Base-by-base conservation (phyloP, 176 grass and related monocot species). In the Hyparrhenia diplandra region DNA sequence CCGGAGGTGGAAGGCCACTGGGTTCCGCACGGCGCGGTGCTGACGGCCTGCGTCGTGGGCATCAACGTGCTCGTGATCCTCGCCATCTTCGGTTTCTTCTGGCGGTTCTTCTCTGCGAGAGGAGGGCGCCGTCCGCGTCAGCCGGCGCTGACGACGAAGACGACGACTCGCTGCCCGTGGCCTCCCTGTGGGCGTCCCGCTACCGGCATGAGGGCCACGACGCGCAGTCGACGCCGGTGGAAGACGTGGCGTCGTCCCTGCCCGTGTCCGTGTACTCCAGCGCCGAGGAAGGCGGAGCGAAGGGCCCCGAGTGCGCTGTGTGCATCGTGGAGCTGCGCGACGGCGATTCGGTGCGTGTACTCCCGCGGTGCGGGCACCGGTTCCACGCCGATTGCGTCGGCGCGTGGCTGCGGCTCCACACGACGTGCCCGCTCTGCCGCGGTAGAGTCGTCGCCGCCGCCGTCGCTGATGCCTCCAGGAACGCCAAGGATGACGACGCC, bases 391-490 rank as follows among this genome's bases (percentile, higher is more conserved):
- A 79, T n/a, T 94, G 92, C 54, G 57, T 94, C 5, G 92, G 67
- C 73, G 69, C 28, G 11, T 94, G 84, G 92, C 80, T 92, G 17
- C 80, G 54, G 5, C 83, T 75, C 13, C 89, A 92, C 67, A 24
- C 87, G 54, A 92, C 79, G 12, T 94, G 92, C 81, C 92, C 89
- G 6, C 85, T 94, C 37, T 94, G 92, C 89, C 89, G 89, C 18
- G 80, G 78, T 59, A 20, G 30, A 37, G 81, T 94, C 14, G 62
- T 81, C 2, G 63, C 72, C 43, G 63, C 73, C 6, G 13, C 31
- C 1, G 40, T 39, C 13, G 28, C 40, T 42, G 69, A 2, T 3
- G 49, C 39, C 29, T 18, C 69, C 30, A 61, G 58, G 51, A 79
- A 84, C 47, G 42, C 47, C 11, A 87, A 87, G 52, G 61, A 60